Conservation (phyloP, 352 stramenopile genomes). For the Pythium oligandrum region DNA sequence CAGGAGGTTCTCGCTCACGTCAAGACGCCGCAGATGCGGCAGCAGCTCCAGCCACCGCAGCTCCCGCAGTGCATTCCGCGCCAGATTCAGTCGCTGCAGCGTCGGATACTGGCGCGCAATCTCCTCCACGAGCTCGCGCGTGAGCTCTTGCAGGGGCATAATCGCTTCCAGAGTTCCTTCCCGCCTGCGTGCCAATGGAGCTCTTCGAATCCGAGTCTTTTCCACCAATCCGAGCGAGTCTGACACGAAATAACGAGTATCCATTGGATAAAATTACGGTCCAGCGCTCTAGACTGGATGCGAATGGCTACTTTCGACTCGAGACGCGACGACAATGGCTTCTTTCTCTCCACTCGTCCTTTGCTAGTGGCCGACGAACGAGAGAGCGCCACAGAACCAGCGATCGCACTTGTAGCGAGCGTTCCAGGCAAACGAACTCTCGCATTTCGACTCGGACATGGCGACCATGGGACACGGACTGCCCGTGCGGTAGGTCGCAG, state of each 20-base stretch:
- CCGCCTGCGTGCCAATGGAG: too few relatives aligned
- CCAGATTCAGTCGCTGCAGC: slow-evolving; percentile 62
- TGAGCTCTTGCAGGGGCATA: slow-evolving; percentile 54
- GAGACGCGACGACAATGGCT: too few relatives aligned
- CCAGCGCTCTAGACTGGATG: too few relatives aligned
- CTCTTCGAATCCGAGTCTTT: too few relatives aligned
- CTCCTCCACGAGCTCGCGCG: slow-evolving; percentile 52
- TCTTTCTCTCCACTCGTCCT: too few relatives aligned
- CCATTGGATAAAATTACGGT: too few relatives aligned
- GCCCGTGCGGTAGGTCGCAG: slow-evolving; percentile 23
- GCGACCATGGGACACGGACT: slow-evolving; percentile 60
- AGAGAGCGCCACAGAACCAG: slow-evolving; percentile 65
- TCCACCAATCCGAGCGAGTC: too few relatives aligned
- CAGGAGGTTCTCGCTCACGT: slow-evolving; percentile 59
- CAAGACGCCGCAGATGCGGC: slow-evolving; percentile 39
- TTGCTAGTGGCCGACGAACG: slow-evolving; percentile 15
- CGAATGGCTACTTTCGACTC: too few relatives aligned
- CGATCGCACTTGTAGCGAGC: slow-evolving; percentile 67
- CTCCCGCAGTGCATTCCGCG: slow-evolving; percentile 45
- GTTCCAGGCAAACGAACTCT: slow-evolving; percentile 41
- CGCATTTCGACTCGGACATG: slow-evolving; percentile 37
- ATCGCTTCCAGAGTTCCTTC: too few relatives aligned
- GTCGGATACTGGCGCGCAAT: slow-evolving; percentile 54
- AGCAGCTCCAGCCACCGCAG: slow-evolving; percentile 48
- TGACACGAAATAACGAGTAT: too few relatives aligned